A percentile compares a stretch with the other conserved stretches of the same genome.
Evolutionary conservation across 73 alveolate genomes (phyloP).

Genomic region (Durusdinium trenchii): DNA sequence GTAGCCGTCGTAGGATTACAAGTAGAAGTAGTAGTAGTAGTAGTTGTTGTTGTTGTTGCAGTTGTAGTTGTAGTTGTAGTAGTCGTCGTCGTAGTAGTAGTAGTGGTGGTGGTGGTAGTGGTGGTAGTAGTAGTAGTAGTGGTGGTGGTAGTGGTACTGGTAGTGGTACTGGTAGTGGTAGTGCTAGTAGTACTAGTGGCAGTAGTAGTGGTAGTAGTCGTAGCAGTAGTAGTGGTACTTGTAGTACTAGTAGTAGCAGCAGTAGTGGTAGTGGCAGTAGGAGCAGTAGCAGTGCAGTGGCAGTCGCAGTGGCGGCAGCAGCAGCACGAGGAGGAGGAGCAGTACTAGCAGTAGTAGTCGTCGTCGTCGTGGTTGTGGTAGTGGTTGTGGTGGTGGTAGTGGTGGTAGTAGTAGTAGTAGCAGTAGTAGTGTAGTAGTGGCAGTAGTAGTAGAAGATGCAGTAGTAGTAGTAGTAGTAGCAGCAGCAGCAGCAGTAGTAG

Average conservation of each 20-base stretch:
- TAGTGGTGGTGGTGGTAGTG: too few relatives aligned
- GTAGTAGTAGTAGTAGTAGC: background rate
- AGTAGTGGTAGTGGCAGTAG: background rate
- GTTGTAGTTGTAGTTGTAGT: too few relatives aligned
- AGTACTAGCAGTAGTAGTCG: background rate
- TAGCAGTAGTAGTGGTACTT: too few relatives aligned
- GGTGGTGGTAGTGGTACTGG: too few relatives aligned
- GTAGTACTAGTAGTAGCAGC: background rate
- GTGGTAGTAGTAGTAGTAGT: too few relatives aligned
- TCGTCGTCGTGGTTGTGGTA: background rate
- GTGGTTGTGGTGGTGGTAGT: background rate
- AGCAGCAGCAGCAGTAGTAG: background rate
- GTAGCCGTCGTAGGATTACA: too few relatives aligned
- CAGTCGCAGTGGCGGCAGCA: background rate
- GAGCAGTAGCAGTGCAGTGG: constrained; percentile 3
- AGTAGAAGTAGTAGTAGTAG: too few relatives aligned
- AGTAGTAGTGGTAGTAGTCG: background rate
- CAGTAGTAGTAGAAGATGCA: background rate
- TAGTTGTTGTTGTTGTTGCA: too few relatives aligned
- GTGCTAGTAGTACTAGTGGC: background rate
- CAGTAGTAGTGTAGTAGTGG: background rate
- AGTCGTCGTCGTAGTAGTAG: too few relatives aligned
- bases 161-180: background rate
- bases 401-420: background rate
- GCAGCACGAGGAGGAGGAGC: background rate